A percentile compares a stretch with the other conserved stretches of the same genome.
These are phyloP conservation scores for Brassica balearica DNA, from an alignment of 441 rosid species.

Conservation along the genomic window DNA sequence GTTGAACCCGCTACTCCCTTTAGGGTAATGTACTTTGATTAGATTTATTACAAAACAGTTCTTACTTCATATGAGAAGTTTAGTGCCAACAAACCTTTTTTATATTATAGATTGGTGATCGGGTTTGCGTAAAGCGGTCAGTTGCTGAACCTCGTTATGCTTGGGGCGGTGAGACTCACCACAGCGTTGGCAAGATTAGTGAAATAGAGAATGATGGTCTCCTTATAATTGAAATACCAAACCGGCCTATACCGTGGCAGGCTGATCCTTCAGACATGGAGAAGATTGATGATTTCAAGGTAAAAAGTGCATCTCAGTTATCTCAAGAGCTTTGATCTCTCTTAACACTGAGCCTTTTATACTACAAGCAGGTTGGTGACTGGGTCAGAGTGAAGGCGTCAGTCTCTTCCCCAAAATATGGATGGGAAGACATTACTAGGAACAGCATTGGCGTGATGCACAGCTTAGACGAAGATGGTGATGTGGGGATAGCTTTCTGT, in stretches of 20 bases:
- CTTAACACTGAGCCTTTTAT: conserved; percentile 32
- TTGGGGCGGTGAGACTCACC: conserved; percentile 99
- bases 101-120: conserved; percentile 81
- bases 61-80: conserved; percentile 23
- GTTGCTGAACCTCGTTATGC: conserved; percentile 99
- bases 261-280: conserved; percentile 99
- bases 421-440: conserved; percentile 93
- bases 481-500: conserved; percentile 94
- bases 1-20: conserved; percentile 94
- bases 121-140: conserved; percentile 96
- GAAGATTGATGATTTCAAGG: conserved; percentile 97
- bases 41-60: conserved; percentile 20
- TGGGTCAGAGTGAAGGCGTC: conserved; percentile 97
- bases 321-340: conserved; percentile 20
- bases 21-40: conserved; percentile 57
- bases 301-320: conserved; percentile 41
- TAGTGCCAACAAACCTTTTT: conserved; percentile 30
- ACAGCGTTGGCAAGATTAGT: conserved; percentile 92
- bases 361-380: conserved; percentile 81
- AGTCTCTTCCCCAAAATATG: conserved; percentile 94
- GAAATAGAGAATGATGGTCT: conserved; percentile 98
- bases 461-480: conserved; percentile 97
- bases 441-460: conserved; percentile 89
- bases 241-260: conserved; percentile 91
- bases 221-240: conserved; percentile 91